Conservation (phyloP, 306 rosid species). For the Pterocarpus macrocarpus region DNA sequence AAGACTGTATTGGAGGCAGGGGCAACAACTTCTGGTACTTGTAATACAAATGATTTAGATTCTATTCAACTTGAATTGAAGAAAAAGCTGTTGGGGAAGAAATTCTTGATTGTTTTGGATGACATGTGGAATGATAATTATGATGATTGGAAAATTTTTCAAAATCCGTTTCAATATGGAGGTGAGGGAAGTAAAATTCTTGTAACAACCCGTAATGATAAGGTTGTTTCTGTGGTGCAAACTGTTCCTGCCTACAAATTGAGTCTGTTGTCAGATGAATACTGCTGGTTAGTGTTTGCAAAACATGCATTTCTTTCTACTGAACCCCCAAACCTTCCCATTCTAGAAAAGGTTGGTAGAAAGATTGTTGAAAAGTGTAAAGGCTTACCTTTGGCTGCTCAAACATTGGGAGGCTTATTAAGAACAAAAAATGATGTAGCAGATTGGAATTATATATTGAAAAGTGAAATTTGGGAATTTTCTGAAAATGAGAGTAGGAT, state of each 20-base stretch:
- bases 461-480: not conserved
- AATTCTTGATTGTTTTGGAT: not conserved
- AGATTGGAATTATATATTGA: not conserved
- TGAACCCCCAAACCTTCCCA: not conserved
- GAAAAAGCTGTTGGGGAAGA: not conserved
- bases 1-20: not conserved
- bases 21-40: too few relatives aligned
- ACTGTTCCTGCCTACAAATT: not conserved
- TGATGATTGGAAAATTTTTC: not conserved
- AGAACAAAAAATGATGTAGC: not conserved
- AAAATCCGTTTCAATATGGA: not conserved
- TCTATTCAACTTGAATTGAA: not conserved
- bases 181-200: not conserved
- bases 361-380: not conserved
- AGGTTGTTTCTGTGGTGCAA: not conserved
- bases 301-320: not conserved
- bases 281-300: not conserved
- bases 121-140: not conserved
- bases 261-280: too few relatives aligned
- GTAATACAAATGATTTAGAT: too few relatives aligned
- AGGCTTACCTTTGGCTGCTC: not conserved
- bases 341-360: not conserved
- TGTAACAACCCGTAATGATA: not conserved
- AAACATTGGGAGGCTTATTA: not conserved
- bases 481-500: not conserved